Evolutionary conservation across 179 eudicot genomes (phyloP), one percentile per base, ranked within the genome.

Genomic region (Patellifolia procumbens): DNA sequence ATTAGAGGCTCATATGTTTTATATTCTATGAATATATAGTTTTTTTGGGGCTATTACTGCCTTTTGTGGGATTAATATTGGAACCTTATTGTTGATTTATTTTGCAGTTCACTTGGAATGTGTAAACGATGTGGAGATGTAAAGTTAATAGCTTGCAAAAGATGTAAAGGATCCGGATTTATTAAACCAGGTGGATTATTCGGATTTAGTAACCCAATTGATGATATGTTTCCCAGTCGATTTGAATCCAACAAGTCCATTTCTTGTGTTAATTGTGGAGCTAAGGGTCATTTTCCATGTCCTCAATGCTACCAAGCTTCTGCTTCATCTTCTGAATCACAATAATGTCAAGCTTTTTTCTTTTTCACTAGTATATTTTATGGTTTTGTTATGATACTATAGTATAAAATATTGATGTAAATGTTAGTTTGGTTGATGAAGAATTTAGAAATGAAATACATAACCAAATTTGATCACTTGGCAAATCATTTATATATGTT

Each of bases 41-140:
- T n/a, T n/a, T n/a, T n/a, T n/a, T n/a, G n/a, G n/a, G n/a, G n/a
- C n/a, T n/a, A n/a, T n/a, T 20, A 15, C 37, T 29, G 32, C 31
- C 37, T 51, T n/a, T 37, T 42, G 58, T 3, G 13, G 12, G 22
- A 46, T 37, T 55, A 22, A 32, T 37, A 49, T 70, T 29, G 34
- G 5, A 16, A 63, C 48, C 7, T 59, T 26, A 3, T 24, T 15
- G 10, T 34, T 31, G 1, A 22, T 56, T 35, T 9, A 5, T 5
- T 51, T 43, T 29, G 76, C 91, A 94, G 98, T 72, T 89, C 97
- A 0, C 55, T 91, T 28, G 90, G 90, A 12, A 90, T 92, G 98
- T 92, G 98, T 86, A 91, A 83, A 55, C 83, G 81, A 82, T 94
- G 97, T 55, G 98, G 98, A 7, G 94, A 89, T 76, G 81, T 94